Conservation (phyloP, 371 early-diverging fungal genomes). For the Actinomortierella wolfii region DNA sequence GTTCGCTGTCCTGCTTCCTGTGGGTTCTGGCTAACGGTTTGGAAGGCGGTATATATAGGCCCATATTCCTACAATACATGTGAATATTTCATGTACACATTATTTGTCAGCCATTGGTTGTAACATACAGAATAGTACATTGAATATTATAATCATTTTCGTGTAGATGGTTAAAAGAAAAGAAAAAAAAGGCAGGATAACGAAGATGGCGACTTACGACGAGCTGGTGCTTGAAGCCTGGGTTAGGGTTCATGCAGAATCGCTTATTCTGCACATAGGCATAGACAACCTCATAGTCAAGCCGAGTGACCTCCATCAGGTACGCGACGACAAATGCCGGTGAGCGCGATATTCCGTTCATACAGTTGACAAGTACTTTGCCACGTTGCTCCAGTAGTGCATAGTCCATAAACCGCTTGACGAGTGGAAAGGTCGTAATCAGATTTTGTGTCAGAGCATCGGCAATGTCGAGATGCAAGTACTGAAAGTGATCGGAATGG, state of each 20-base stretch:
- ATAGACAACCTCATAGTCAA: slow-evolving; percentile 74
- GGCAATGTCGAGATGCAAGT: slow-evolving; percentile 62
- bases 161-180: too few species aligned
- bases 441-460: slow-evolving; percentile 73
- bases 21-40: slow-evolving; percentile 40
- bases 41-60: slow-evolving; percentile 73
- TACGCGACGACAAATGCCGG: slow-evolving; percentile 91
- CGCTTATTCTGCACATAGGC: slow-evolving; percentile 82
- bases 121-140: background rate
- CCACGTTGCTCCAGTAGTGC: slow-evolving; percentile 56
- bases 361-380: slow-evolving; percentile 82
- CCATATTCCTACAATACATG: slow-evolving; percentile 69
- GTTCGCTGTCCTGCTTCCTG: slow-evolving; percentile 50
- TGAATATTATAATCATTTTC: too few species aligned
- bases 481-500: slow-evolving; percentile 49
- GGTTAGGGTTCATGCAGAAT: slow-evolving; percentile 86
- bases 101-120: background rate
- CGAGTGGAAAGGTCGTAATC: slow-evolving; percentile 74
- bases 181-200: background rate
- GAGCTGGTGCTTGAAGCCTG: slow-evolving; percentile 80
- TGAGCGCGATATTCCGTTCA: slow-evolving; percentile 84
- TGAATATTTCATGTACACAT: background rate
- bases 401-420: slow-evolving; percentile 60
- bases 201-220: slow-evolving; percentile 55
- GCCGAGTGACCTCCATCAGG: slow-evolving; percentile 73